Percentiles rank a stretch among this genome's conserved stretches.
These are phyloP conservation scores for Glomus cerebriforme DNA, from an alignment of 192 early-diverging fungal genomes.

Conservation along the genomic window DNA sequence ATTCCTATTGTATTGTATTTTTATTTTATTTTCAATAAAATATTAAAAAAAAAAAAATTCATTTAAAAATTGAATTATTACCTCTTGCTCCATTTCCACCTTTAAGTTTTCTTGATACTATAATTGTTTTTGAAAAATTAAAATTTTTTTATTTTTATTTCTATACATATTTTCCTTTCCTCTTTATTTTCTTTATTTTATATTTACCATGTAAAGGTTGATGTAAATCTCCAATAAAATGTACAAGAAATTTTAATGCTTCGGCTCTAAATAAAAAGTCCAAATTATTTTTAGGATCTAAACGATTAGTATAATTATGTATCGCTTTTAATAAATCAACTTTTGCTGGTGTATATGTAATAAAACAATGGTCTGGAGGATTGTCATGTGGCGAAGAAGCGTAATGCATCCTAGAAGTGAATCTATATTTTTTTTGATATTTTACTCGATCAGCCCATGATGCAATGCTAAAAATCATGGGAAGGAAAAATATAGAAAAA, in stretches of 20 bases:
- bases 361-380: slow-evolving; percentile 40
- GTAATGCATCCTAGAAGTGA: slow-evolving; percentile 37
- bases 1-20: background rate
- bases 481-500: background rate
- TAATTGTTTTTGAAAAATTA: background rate
- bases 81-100: slow-evolving; percentile 10
- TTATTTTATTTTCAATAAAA: background rate
- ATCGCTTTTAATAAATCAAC: slow-evolving; percentile 42
- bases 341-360: slow-evolving; percentile 31
- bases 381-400: slow-evolving; percentile 33
- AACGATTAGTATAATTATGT: slow-evolving; percentile 41
- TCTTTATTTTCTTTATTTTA: background rate
- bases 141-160: background rate
- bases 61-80: background rate
- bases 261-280: slow-evolving; percentile 19
- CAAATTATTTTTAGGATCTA: slow-evolving; percentile 35
- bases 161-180: background rate
- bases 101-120: background rate
- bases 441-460: slow-evolving; percentile 27
- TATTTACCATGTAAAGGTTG: slow-evolving; percentile 47
- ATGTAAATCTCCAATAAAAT: slow-evolving; percentile 53
- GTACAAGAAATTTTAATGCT: slow-evolving; percentile 47
- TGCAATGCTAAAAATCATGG: slow-evolving; percentile 24
- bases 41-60: background rate
- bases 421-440: slow-evolving; percentile 12